phyloP scores from a whole-genome alignment of 768 basidiomycete genomes.

The Ramaria sp. region DNA sequence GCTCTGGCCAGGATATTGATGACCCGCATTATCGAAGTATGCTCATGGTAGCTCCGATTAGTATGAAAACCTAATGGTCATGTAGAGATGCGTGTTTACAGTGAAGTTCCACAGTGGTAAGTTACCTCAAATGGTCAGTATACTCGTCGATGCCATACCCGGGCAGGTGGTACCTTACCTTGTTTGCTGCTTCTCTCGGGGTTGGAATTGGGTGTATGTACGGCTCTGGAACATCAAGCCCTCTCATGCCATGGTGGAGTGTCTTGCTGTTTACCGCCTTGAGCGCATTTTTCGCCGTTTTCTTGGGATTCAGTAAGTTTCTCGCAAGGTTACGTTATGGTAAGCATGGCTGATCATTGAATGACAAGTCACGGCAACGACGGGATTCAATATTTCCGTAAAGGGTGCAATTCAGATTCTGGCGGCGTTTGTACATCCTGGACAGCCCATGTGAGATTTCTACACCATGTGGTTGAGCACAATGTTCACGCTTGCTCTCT shows the following conservation, averaged over 20 bases:
- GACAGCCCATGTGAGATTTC: conserved; percentile 32
- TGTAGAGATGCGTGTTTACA: conserved; percentile 39
- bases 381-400: conserved; percentile 29
- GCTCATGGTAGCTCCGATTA: conserved; percentile 1
- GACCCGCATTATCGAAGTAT: conserved; percentile 40
- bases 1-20: conserved; percentile 29
- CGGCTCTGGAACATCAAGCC: conserved; percentile 24
- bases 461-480: not conserved
- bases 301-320: conserved; percentile 33
- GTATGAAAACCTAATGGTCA: not conserved
- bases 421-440: conserved; percentile 39
- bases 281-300: conserved; percentile 23
- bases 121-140: not conserved
- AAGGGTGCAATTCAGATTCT: conserved; percentile 41
- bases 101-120: conserved; percentile 36
- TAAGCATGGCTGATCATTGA: not conserved
- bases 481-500: conserved; percentile 2
- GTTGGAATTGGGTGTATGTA: conserved; percentile 36
- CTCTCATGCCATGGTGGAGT: conserved; percentile 45
- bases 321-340: not conserved
- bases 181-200: conserved; percentile 36
- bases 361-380: conserved; percentile 28
- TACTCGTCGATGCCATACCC: not conserved
- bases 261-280: conserved; percentile 35
- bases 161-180: conserved; percentile 32